Conservation (phyloP, 192 early-diverging fungal genomes). For the Mortierella antarctica region DNA sequence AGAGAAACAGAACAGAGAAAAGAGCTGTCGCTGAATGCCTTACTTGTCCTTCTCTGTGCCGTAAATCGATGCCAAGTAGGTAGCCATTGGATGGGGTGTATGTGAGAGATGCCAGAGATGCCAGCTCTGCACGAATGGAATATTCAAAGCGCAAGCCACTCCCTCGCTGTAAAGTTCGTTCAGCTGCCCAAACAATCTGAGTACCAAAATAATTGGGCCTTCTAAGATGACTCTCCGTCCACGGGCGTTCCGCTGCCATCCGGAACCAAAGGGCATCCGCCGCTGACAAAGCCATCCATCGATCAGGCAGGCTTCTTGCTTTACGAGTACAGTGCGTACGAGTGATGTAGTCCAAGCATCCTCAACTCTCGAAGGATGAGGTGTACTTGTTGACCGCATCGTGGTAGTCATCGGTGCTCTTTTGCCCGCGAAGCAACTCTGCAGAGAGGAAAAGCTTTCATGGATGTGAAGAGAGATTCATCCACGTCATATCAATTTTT, state of each 20-base stretch:
- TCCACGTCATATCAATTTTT: slow-evolving; percentile 20
- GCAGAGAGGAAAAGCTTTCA: not conserved
- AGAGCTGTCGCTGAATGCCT: not conserved
- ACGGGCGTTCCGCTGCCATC: too few relatives aligned
- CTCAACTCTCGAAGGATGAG: too few relatives aligned
- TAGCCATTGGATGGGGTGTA: slow-evolving; percentile 67
- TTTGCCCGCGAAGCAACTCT: not conserved
- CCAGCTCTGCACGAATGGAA: not conserved
- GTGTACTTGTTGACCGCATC: too few relatives aligned
- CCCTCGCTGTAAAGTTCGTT: not conserved
- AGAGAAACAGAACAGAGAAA: not conserved
- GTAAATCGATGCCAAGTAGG: slow-evolving; percentile 90
- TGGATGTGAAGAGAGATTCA: not conserved
- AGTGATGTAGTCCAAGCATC: too few relatives aligned
- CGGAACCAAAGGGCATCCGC: slow-evolving; percentile 13
- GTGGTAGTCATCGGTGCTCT: too few relatives aligned
- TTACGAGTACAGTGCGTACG: not conserved
- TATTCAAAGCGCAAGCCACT: not conserved
- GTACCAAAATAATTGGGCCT: too few relatives aligned
- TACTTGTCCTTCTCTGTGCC: slow-evolving; percentile 98
- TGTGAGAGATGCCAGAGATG: not conserved
- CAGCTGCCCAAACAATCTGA: too few relatives aligned
- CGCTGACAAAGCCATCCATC: slow-evolving; percentile 30
- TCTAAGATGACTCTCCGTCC: too few relatives aligned
- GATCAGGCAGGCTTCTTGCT: not conserved